A percentile compares a stretch with the other conserved stretches of the same genome.
phyloP scores from a whole-genome alignment of 208 protist species.

The Trypanosoma platydactyli region DNA sequence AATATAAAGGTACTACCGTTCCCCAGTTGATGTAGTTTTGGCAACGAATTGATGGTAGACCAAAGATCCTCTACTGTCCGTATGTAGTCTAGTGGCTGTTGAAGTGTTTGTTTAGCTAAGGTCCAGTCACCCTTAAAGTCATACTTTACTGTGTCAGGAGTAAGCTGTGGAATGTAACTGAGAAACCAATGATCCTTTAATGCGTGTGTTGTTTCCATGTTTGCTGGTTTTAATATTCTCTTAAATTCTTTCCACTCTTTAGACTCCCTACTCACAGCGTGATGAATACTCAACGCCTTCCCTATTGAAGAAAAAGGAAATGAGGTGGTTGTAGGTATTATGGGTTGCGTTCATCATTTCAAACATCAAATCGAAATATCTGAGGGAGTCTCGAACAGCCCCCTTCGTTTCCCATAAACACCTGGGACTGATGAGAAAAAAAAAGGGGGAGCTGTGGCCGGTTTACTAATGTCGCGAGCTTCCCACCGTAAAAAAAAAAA shows the following conservation, averaged over 20 bases:
- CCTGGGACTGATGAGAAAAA: too few relatives aligned
- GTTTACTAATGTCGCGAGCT: background rate
- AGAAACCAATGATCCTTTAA: constrained; percentile 82
- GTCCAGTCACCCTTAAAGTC: constrained; percentile 88
- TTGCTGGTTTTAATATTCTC: background rate
- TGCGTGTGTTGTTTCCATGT: constrained; percentile 54
- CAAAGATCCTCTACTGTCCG: constrained; percentile 87
- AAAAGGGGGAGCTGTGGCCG: background rate
- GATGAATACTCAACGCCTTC: too few relatives aligned
- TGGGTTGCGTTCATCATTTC: too few relatives aligned
- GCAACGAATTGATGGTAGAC: constrained; percentile 90
- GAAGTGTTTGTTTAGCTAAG: constrained; percentile 62
- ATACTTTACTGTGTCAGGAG: constrained; percentile 60
- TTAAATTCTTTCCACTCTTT: background rate
- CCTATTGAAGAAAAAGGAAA: too few relatives aligned
- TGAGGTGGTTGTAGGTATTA: too few relatives aligned
- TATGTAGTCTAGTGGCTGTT: constrained; percentile 82
- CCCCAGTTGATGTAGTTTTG: constrained; percentile 76
- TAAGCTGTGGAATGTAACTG: constrained; percentile 81
- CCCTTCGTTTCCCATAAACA: too few relatives aligned
- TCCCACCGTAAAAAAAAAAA: background rate
- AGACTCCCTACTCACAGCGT: too few relatives aligned
- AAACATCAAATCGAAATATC: background rate
- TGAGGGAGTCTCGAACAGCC: too few relatives aligned
- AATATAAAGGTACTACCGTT: constrained; percentile 84